Percentiles rank a stretch among this genome's conserved stretches.
Evolutionary conservation across 2,329 filamentous ascomycete species (phyloP).

Genomic region (Pseudonectria foliicola): DNA sequence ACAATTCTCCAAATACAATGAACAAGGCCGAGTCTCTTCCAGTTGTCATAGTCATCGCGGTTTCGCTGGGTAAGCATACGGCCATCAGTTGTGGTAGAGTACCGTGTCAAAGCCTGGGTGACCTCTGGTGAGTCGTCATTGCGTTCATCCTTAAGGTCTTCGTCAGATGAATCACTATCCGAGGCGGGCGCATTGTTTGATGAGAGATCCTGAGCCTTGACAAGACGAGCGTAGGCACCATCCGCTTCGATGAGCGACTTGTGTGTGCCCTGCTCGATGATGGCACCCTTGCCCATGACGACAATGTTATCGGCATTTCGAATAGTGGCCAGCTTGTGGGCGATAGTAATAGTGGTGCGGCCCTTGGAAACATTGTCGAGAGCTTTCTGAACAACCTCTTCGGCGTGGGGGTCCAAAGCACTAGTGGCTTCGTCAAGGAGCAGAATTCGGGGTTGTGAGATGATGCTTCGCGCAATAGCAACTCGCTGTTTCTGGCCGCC

Average conservation of each 20-base stretch:
- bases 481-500: slow-evolving; percentile 59
- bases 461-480: slow-evolving; percentile 56
- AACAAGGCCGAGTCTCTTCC: too few species aligned
- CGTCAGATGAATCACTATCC: background rate
- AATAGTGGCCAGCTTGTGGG: slow-evolving; percentile 41
- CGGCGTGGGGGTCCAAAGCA: slow-evolving; percentile 36
- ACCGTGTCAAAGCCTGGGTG: background rate
- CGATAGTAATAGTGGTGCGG: slow-evolving; percentile 55
- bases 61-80: too few species aligned
- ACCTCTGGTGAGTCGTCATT: background rate
- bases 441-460: slow-evolving; percentile 52
- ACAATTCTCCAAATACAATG: too few species aligned
- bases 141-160: background rate
- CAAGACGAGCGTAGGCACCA: slow-evolving; percentile 14
- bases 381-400: slow-evolving; percentile 44
- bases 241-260: slow-evolving; percentile 7
- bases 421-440: slow-evolving; percentile 61
- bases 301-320: slow-evolving; percentile 21
- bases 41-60: too few species aligned
- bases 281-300: slow-evolving; percentile 13
- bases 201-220: slow-evolving; percentile 12
- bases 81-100: too few species aligned
- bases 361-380: slow-evolving; percentile 42
- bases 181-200: too few species aligned
- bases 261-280: slow-evolving; percentile 18